Evolutionary conservation across 106 monocot species (phyloP), one percentile per base, ranked within the genome.

Genomic region (Iris macrosiphon): DNA sequence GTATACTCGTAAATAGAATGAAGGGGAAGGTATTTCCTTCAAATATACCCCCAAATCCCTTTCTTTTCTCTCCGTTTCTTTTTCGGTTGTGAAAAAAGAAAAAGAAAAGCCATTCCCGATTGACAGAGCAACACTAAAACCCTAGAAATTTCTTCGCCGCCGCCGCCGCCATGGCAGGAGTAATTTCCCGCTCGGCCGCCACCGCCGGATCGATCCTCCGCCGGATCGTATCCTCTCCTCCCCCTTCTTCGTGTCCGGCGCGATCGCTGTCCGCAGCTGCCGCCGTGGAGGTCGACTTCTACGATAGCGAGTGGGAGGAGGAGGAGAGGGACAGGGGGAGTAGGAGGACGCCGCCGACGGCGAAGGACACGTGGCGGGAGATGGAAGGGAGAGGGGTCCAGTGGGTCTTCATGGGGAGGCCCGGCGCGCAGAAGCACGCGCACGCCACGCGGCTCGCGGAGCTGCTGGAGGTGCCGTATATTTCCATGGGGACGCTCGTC

Each of bases 341-440:
- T n/a, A 30, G 31, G 21, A 25, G 28, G 44, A 40, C 31, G 39
- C 21, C 14, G 25, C 22, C 55, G 5, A 37, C 24, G n/a, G 61
- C 64, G 10, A 15, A 57, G 49, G 75, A 57, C 7, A 45, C 60
- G 45, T 76, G 57, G 34, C 79, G 80, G 6, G 79, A 77, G 25
- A 50, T 25, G 52, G 75, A 74, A 20, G 56, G 63, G 27, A 69
- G 85, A 31, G 71, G 85, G 10, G 82, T 90, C 39, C 90, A 83
- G 44, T 98, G 96, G 96, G 86, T 98, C 51, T 86, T 90, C 62
- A 89, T 98, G 77, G 96, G 95, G 26, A 78, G 33, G 18, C 83
- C 83, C 37, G 70, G 78, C 12, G 76, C 71, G 27, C 77, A 83
- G 75, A 83, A 74, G 74, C 85, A 66, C 43, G 62, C 65, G 23